Conservation (phyloP, 75 land plant genomes). For the Cunninghamia lanceolata region DNA sequence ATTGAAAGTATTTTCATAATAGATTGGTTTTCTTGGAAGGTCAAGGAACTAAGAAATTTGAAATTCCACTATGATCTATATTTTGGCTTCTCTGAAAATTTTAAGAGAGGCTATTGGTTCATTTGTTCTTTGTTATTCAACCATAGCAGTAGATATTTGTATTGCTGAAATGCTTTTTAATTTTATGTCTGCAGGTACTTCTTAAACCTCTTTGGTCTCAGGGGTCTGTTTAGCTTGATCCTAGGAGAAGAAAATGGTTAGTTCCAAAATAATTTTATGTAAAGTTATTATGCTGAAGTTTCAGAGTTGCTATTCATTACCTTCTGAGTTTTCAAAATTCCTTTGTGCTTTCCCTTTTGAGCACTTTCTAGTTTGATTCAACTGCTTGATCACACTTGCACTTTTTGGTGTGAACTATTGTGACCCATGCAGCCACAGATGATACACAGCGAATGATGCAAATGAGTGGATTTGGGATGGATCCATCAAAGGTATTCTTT, state of each 20-base stretch:
- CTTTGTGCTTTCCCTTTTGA: background rate
- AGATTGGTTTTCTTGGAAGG: background rate
- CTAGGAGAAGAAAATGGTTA: slow-evolving; percentile 98
- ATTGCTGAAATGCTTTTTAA: background rate
- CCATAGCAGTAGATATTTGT: background rate
- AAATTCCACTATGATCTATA: background rate
- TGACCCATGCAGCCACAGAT: slow-evolving; percentile 64
- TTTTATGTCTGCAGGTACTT: slow-evolving; percentile 62
- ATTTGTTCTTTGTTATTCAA: background rate
- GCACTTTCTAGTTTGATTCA: background rate
- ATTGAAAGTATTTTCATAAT: background rate
- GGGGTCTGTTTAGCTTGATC: slow-evolving; percentile 94
- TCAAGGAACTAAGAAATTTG: background rate
- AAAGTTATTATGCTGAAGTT: background rate
- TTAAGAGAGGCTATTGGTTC: background rate
- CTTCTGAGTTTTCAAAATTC: background rate
- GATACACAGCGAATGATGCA: slow-evolving; percentile 98
- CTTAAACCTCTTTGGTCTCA: slow-evolving; percentile 89
- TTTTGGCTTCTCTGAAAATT: background rate
- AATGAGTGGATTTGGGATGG: slow-evolving; percentile 94
- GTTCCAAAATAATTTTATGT: slow-evolving; percentile 16
- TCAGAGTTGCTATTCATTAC: background rate
- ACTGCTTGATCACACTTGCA: background rate
- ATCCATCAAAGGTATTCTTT: slow-evolving; percentile 73
- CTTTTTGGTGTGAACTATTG: background rate